These are phyloP conservation scores for Arthrinium puccinioides DNA, from an alignment of 2,329 filamentous ascomycete species.

Conservation along the genomic window DNA sequence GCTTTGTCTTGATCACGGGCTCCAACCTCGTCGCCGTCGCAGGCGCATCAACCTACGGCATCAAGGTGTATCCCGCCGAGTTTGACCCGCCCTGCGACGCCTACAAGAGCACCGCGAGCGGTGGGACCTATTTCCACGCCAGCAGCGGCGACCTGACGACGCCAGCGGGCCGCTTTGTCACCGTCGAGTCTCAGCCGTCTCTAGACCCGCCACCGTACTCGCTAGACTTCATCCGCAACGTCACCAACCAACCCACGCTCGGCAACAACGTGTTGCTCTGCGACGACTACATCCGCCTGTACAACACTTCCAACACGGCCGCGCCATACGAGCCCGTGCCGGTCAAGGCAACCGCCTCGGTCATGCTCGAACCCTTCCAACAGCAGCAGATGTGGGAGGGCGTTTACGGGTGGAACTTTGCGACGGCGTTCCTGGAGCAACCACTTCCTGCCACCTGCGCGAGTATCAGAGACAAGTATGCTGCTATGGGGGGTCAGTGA, in stretches of 20 bases:
- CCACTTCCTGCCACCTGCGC: constrained; percentile 1
- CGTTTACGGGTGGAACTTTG: constrained; percentile 15
- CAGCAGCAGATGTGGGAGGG: constrained; percentile 7
- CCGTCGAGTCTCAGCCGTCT: constrained; percentile 16
- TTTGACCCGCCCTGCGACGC: constrained; percentile 43
- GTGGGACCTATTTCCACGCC: constrained; percentile 11
- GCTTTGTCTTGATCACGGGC: constrained; percentile 37
- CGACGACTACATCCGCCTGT: constrained; percentile 36
- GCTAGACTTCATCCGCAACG: constrained; percentile 37
- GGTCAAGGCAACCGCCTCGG: constrained; percentile 15
- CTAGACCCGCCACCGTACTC: constrained; percentile 22
- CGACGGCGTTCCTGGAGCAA: constrained; percentile 17
- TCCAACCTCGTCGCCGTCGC: constrained; percentile 32
- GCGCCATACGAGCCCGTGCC: constrained; percentile 17
- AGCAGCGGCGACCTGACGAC: neutral
- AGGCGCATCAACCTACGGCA: constrained; percentile 39
- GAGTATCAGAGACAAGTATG: too few species aligned
- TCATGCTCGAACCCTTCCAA: constrained; percentile 18
- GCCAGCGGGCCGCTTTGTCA: constrained; percentile 14
- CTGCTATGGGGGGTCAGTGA: too few species aligned
- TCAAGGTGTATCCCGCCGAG: constrained; percentile 28
- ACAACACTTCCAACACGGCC: constrained; percentile 34
- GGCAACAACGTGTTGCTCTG: constrained; percentile 30
- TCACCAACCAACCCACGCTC: constrained; percentile 48
- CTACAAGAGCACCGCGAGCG: constrained; percentile 26